Base-by-base conservation (phyloP, 2,329 filamentous ascomycete genomes). In the Penicillium sp. region DNA sequence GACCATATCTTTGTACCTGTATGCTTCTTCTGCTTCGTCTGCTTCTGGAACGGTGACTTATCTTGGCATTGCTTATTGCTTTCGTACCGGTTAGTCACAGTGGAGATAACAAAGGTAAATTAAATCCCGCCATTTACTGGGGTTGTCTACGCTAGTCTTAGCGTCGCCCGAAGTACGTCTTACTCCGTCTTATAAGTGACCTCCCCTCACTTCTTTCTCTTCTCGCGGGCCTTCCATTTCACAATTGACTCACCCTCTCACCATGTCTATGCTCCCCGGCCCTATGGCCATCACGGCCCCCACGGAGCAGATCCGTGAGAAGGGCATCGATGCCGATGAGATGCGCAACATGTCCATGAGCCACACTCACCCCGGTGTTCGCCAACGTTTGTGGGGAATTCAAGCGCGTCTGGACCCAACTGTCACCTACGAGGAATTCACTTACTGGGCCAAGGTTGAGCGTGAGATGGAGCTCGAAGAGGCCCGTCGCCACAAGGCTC, bases 341-440 rank as follows among this genome's bases (percentile, higher is more conserved):
- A 12, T 51, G 18, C 41, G 23, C 23, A 40, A 47, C 20, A 47
- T 51, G 47, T 22, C 29, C 31, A 4, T 51, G 26, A 23, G 22
- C 2, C 42, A 25, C 7, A 29, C 20, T 6, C 53, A 51, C 25
- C 47, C 53, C 4, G 53, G 53, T 22, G 49, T 59, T 6, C 57
- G 50, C 18, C 54, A 60, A 22, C 65, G 65, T 25, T 29, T 50
- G 9, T 68, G 63, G 60, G 65, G 65, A 42, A 48, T 66, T 20
- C 57, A 57, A 31, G 65, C 65, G 7, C 65, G 65, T 53, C 27
- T 55, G 27, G 65, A 68, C 41, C 55, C 55, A 18, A 64, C 55
- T 25, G 65, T 68, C 22, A 65, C 64, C 33, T 68, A 61, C 25
- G 62, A 64, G 18, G 62, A 64, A 45, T 62, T 51, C 42, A 51